These are phyloP conservation scores for Hordeum pubiflorum DNA, from an alignment of 202 grass and related monocot species.

Conservation along the genomic window DNA sequence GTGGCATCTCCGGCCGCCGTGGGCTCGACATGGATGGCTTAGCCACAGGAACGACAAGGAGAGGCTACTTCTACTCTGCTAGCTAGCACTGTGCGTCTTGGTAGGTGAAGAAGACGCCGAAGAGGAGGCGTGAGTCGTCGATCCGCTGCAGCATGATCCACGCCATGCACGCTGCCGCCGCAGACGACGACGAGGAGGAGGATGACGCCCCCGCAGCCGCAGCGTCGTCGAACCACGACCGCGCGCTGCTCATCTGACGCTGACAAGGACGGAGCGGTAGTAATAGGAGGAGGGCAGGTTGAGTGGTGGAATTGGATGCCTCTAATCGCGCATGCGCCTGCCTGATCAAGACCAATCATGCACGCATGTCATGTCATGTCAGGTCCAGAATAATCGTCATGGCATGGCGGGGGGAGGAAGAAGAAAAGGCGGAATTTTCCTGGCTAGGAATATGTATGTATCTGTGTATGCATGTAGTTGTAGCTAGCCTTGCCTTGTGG, in stretches of 20 bases:
- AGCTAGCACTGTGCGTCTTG: not conserved
- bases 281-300: not conserved
- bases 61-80: not conserved
- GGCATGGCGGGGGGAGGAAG: not conserved
- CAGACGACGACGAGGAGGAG: not conserved
- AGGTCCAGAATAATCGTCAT: not conserved
- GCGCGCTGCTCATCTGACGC: conserved; percentile 6
- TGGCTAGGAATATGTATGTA: not conserved
- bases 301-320: conserved; percentile 29
- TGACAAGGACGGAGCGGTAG: not conserved
- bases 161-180: conserved; percentile 27
- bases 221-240: conserved; percentile 23
- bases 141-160: conserved; percentile 37
- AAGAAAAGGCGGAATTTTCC: not conserved
- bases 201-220: conserved; percentile 14
- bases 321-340: not conserved
- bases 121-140: conserved; percentile 40
- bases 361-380: conserved; percentile 1
- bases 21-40: conserved; percentile 16
- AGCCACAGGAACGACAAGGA: not conserved
- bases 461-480: not conserved
- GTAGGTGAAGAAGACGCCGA: conserved; percentile 28
- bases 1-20: not conserved
- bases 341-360: not conserved
- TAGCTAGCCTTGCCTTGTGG: not conserved